phyloP scores from a whole-genome alignment of 306 rosid genomes.

The Ormosia semicastrata region DNA sequence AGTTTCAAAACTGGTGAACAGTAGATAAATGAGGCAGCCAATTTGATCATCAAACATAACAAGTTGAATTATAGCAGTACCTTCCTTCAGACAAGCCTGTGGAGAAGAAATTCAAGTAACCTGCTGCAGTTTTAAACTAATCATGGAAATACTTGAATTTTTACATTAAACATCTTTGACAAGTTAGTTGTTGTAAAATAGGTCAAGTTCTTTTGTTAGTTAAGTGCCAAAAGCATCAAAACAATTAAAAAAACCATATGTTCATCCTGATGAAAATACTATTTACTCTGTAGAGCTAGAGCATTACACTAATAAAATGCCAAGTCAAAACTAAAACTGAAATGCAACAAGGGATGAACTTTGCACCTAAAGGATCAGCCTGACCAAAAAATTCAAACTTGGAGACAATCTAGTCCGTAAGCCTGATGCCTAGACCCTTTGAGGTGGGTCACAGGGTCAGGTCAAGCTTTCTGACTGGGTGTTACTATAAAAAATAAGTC shows the following conservation, averaged over 20 bases:
- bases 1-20: constrained; percentile 95
- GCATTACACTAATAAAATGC: constrained; percentile 1
- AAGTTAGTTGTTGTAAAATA: constrained; percentile 17
- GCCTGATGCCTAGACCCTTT: constrained; percentile 1
- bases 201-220: constrained; percentile 24
- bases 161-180: constrained; percentile 36
- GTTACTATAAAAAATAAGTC: not conserved
- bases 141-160: constrained; percentile 45
- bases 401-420: constrained; percentile 3
- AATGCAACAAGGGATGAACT: constrained; percentile 18
- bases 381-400: constrained; percentile 10
- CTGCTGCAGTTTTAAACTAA: constrained; percentile 83
- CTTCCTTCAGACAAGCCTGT: constrained; percentile 98
- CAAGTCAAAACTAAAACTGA: constrained; percentile 11
- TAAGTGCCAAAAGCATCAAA: constrained; percentile 34
- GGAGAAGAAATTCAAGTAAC: constrained; percentile 91
- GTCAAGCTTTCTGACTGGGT: not conserved
- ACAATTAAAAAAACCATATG: constrained; percentile 18
- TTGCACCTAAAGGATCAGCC: constrained; percentile 7
- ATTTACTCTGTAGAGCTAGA: not conserved
- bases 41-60: constrained; percentile 95
- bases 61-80: constrained; percentile 95
- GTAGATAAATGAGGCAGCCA: constrained; percentile 93
- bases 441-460: not conserved
- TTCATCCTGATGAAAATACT: not conserved